These are phyloP conservation scores for Populus simonii DNA, from an alignment of 345 rosid genomes.

Conservation along the genomic window DNA sequence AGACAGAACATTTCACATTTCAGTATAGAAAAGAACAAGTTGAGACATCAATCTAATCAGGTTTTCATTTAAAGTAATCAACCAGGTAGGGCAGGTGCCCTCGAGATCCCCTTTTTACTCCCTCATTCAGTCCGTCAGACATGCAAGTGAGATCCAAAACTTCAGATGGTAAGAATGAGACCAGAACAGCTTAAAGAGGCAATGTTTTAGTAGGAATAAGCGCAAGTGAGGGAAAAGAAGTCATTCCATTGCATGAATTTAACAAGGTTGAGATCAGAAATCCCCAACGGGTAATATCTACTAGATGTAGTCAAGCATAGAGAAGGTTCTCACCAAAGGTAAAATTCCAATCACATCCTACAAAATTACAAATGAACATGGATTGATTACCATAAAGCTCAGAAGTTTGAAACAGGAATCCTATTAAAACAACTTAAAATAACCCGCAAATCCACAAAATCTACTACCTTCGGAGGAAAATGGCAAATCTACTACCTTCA, in stretches of 20 bases:
- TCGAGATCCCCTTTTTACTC: too few species aligned
- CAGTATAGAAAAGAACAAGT: not conserved
- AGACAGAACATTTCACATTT: not conserved
- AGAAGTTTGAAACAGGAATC: conserved; percentile 28
- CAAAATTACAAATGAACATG: conserved; percentile 39
- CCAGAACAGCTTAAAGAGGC: not conserved
- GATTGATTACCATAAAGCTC: conserved; percentile 21
- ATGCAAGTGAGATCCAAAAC: too few species aligned
- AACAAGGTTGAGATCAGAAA: conserved; percentile 2
- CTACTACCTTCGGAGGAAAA: conserved; percentile 37
- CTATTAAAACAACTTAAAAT: conserved; percentile 24
- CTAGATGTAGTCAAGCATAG: conserved; percentile 19
- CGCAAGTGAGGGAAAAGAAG: not conserved
- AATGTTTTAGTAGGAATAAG: not conserved
- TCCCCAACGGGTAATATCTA: conserved; percentile 5
- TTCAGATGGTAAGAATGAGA: not conserved
- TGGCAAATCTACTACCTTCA: conserved; percentile 46
- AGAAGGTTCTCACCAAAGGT: conserved; percentile 15
- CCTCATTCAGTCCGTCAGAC: too few species aligned
- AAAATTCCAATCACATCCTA: conserved; percentile 38
- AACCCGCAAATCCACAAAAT: conserved; percentile 41
- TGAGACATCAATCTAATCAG: not conserved
- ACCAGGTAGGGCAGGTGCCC: not conserved
- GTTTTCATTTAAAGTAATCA: not conserved
- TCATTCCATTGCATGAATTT: not conserved